Conservation (phyloP, 805 yeast genomes). For the Cyberlindnera meyerae region DNA sequence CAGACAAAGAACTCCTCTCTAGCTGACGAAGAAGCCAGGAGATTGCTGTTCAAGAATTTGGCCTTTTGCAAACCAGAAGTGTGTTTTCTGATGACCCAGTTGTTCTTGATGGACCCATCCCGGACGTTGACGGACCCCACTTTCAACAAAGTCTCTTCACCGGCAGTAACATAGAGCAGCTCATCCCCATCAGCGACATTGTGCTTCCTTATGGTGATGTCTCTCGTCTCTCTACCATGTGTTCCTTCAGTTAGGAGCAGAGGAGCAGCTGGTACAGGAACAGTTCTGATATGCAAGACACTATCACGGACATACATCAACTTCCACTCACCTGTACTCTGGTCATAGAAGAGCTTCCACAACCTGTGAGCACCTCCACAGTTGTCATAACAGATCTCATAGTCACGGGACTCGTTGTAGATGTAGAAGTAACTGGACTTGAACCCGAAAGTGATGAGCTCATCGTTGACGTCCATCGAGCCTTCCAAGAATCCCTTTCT, state of each 20-base stretch:
- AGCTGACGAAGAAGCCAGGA: constrained; percentile 61
- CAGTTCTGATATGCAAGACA: constrained; percentile 36
- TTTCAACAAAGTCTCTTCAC: constrained; percentile 82
- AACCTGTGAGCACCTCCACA: constrained; percentile 93
- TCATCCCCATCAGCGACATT: constrained; percentile 23
- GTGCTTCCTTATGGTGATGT: constrained; percentile 49
- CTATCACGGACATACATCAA: constrained; percentile 60
- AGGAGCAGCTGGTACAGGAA: constrained; percentile 24
- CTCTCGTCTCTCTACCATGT: constrained; percentile 91
- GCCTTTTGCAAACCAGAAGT: constrained; percentile 84
- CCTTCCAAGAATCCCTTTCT: constrained; percentile 84
- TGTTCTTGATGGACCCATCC: constrained; percentile 40
- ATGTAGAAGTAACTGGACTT: constrained; percentile 71
- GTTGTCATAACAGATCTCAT: constrained; percentile 59
- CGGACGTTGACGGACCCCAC: constrained; percentile 36
- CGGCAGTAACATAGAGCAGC: constrained; percentile 66
- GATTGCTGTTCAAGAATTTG: constrained; percentile 48
- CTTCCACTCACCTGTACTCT: constrained; percentile 27
- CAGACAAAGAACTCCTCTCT: constrained; percentile 86
- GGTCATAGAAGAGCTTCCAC: constrained; percentile 51
- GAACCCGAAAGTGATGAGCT: constrained; percentile 72
- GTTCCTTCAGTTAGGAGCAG: constrained; percentile 52
- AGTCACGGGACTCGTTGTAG: constrained; percentile 76
- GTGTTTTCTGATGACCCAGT: constrained; percentile 71
- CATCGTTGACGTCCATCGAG: constrained; percentile 39